Conservation (phyloP, 352 stramenopile species). For the Phytophthora sp. region DNA sequence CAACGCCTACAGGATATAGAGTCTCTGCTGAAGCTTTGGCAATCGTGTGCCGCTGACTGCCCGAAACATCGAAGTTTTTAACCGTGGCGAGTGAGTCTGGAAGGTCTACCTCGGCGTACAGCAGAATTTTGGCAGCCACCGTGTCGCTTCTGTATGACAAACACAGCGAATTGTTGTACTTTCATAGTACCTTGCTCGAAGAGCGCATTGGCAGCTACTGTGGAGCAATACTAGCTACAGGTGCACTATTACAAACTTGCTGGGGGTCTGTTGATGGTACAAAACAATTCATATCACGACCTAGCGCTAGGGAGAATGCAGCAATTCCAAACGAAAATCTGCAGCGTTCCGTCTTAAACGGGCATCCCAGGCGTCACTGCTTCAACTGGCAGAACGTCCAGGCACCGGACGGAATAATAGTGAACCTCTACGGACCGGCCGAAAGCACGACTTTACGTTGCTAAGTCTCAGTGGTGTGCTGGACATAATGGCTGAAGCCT, state of each 20-base stretch:
- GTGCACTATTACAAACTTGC: background rate
- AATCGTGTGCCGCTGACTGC: background rate
- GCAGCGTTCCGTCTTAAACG: background rate
- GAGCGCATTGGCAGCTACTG: background rate
- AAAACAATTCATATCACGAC: background rate
- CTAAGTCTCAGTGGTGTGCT: background rate
- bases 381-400: constrained; percentile 2
- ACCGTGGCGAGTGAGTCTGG: background rate
- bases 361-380: background rate
- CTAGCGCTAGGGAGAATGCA: background rate
- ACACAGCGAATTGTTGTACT: background rate
- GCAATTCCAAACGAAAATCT: background rate
- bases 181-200: background rate
- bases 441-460: background rate
- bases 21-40: background rate
- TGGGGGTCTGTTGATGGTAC: constrained; percentile 8
- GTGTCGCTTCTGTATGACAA: background rate
- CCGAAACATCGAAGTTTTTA: background rate
- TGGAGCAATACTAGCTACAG: background rate
- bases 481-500: background rate
- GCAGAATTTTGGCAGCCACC: background rate
- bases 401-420: background rate
- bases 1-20: background rate
- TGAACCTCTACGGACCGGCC: background rate
- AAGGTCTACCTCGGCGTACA: background rate